Percentiles rank a stretch among this genome's conserved stretches.
phyloP scores from a whole-genome alignment of 306 rosid genomes.

The Mimosa pudica region DNA sequence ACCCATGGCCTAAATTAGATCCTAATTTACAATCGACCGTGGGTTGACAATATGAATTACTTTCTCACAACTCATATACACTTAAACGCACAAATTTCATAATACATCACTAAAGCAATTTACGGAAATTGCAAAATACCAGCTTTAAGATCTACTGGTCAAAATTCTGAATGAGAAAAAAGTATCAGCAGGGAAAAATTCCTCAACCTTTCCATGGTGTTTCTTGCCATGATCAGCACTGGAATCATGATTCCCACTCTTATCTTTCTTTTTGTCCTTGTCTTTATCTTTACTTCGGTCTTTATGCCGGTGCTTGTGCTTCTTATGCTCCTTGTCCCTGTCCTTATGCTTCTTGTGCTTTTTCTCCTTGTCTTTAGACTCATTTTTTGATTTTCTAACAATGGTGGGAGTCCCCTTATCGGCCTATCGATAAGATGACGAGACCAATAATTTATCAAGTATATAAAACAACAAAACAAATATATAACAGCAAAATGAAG shows the following conservation, averaged over 20 bases:
- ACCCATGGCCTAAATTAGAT: constrained; percentile 12
- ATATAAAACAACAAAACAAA: constrained; percentile 26
- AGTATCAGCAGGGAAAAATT: constrained; percentile 34
- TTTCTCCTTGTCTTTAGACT: constrained; percentile 88
- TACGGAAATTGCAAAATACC: constrained; percentile 11
- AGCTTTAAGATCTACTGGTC: constrained; percentile 3
- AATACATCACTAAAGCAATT: background rate
- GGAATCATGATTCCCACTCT: constrained; percentile 81
- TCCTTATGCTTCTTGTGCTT: constrained; percentile 90
- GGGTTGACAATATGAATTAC: background rate
- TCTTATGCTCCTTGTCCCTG: constrained; percentile 90
- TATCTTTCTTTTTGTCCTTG: constrained; percentile 92
- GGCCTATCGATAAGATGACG: constrained; percentile 46
- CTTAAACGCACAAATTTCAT: constrained; percentile 14
- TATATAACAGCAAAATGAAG: constrained; percentile 12
- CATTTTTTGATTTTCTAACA: constrained; percentile 76
- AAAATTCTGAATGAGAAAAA: constrained; percentile 28
- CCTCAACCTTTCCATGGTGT: constrained; percentile 88
- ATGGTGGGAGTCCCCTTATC: constrained; percentile 90
- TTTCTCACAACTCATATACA: background rate
- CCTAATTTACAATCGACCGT: constrained; percentile 23
- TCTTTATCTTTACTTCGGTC: constrained; percentile 91
- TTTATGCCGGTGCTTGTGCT: constrained; percentile 80
- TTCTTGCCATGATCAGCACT: constrained; percentile 86
- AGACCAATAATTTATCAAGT: background rate